Evolutionary conservation across 805 yeast genomes (phyloP).

Genomic region (Ogataea trehalophila): DNA sequence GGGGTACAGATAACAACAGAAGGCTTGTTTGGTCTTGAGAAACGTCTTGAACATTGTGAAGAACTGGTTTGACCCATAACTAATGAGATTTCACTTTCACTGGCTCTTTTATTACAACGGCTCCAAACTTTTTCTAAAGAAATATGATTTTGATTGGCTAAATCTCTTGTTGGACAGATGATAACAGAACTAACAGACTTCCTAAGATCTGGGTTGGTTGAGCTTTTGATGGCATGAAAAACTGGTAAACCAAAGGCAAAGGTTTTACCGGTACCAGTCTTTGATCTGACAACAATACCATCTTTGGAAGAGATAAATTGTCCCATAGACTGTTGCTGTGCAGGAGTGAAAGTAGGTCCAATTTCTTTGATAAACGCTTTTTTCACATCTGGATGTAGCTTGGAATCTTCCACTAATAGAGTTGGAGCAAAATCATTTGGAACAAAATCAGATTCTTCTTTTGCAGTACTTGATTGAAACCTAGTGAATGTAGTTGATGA

Average conservation of each 20-base stretch:
- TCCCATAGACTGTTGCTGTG: conserved; percentile 58
- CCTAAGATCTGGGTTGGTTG: conserved; percentile 18
- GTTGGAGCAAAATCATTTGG: conserved; percentile 10
- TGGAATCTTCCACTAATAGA: conserved; percentile 22
- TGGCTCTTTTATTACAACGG: conserved; percentile 6
- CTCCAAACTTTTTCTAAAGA: conserved; percentile 50
- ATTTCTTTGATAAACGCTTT: conserved; percentile 32
- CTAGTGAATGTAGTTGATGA: conserved; percentile 1
- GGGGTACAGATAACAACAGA: conserved; percentile 84
- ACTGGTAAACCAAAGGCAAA: conserved; percentile 83
- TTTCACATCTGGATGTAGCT: conserved; percentile 22
- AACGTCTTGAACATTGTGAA: conserved; percentile 16
- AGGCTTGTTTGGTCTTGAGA: conserved; percentile 33
- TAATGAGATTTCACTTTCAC: conserved; percentile 37
- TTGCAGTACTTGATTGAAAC: background rate
- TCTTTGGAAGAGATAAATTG: conserved; percentile 47
- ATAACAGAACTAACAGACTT: conserved; percentile 54
- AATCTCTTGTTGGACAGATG: conserved; percentile 86
- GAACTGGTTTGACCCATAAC: conserved; percentile 66
- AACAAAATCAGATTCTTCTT: background rate
- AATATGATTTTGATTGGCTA: conserved; percentile 74
- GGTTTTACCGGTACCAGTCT: conserved; percentile 95
- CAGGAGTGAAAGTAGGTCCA: conserved; percentile 56
- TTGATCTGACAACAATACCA: conserved; percentile 82
- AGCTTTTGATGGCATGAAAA: conserved; percentile 45